phyloP scores from a whole-genome alignment of 2,329 filamentous ascomycete genomes.

The Fusarium burgessii region DNA sequence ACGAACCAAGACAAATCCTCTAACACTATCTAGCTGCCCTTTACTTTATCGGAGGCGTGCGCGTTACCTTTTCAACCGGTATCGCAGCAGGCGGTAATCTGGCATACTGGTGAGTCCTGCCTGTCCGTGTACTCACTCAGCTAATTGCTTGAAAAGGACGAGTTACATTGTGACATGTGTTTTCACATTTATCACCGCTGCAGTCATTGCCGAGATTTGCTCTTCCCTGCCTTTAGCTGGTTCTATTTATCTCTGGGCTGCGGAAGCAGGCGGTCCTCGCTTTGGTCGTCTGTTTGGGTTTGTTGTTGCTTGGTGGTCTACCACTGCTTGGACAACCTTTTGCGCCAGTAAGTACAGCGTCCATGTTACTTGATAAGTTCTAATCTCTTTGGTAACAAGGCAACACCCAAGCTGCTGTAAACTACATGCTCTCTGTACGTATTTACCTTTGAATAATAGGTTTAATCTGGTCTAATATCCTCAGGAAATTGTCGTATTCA shows the following conservation, averaged over 20 bases:
- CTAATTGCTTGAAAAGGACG: background rate
- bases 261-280: background rate
- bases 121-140: background rate
- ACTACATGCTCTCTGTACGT: slow-evolving; percentile 6
- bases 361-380: too few relatives aligned
- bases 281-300: background rate
- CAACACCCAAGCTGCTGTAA: slow-evolving; percentile 1
- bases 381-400: background rate
- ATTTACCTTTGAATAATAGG: accelerated
- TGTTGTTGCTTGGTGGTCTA: slow-evolving; percentile 8
- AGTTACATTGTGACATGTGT: background rate
- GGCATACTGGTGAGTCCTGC: background rate
- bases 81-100: background rate
- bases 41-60: slow-evolving; percentile 4
- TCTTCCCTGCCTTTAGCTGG: background rate
- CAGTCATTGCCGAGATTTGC: background rate
- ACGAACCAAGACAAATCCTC: accelerated
- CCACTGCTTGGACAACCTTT: background rate
- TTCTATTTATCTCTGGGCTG: background rate
- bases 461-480: background rate
- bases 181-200: background rate
- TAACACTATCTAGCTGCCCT: background rate
- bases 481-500: slow-evolving; percentile 1
- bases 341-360: background rate
- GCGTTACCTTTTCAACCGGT: background rate